Evolutionary conservation across 805 yeast species (phyloP).

Genomic region (Candida vaughaniae): DNA sequence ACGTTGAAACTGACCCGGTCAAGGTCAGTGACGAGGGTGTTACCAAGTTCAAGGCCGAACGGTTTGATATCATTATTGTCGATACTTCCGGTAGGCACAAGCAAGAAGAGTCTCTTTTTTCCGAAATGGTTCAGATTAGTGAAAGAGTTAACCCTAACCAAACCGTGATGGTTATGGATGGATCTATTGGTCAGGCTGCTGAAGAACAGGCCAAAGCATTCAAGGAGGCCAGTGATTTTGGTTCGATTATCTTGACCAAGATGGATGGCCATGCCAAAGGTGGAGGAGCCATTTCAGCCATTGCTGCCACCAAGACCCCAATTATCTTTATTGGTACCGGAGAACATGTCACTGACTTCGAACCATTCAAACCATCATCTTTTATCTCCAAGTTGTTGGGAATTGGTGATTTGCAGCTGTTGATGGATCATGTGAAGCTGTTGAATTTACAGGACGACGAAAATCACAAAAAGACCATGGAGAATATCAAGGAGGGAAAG

Average conservation of each 20-base stretch:
- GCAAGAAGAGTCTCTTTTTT: slow-evolving; percentile 87
- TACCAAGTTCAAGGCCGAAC: slow-evolving; percentile 82
- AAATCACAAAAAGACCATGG: slow-evolving; percentile 86
- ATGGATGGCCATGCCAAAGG: slow-evolving; percentile 99
- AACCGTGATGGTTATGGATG: slow-evolving; percentile 96
- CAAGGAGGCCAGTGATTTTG: slow-evolving; percentile 89
- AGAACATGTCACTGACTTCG: slow-evolving; percentile 92
- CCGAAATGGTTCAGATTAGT: slow-evolving; percentile 92
- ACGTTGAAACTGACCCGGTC: slow-evolving; percentile 94
- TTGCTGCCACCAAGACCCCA: slow-evolving; percentile 95
- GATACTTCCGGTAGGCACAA: slow-evolving; percentile 98
- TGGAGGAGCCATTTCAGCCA: slow-evolving; percentile 99
- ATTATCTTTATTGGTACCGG: slow-evolving; percentile 97
- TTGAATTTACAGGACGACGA: slow-evolving; percentile 61
- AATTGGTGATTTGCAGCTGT: slow-evolving; percentile 91
- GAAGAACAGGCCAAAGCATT: slow-evolving; percentile 93
- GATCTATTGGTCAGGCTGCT: slow-evolving; percentile 98
- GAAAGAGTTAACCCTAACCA: slow-evolving; percentile 89
- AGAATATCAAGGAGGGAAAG: slow-evolving; percentile 91
- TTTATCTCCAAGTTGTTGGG: slow-evolving; percentile 92
- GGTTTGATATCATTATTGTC: slow-evolving; percentile 89
- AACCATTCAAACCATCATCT: slow-evolving; percentile 83
- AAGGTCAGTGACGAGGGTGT: slow-evolving; percentile 91
- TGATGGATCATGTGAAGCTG: slow-evolving; percentile 90
- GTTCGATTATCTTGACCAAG: slow-evolving; percentile 91